phyloP scores from a whole-genome alignment of 2,329 filamentous ascomycete species.

The Penicillium sclerotigenum region DNA sequence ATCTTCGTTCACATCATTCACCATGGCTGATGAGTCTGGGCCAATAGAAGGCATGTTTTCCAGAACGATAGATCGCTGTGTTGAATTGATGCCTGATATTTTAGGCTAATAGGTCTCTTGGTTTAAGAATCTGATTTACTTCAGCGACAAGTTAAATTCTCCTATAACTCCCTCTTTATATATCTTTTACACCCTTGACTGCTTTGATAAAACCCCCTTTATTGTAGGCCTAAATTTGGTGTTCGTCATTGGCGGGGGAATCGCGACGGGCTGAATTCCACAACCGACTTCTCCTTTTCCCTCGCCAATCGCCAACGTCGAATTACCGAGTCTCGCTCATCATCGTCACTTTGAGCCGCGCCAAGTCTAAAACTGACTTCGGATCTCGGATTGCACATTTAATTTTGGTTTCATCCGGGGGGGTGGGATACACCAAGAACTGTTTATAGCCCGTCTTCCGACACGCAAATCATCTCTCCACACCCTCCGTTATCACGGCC shows the following conservation, averaged over 20 bases:
- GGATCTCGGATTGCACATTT: neutral
- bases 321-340: constrained; percentile 8
- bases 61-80: neutral
- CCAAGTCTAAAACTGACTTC: neutral
- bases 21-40: neutral
- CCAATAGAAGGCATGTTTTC: constrained; percentile 6
- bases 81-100: neutral
- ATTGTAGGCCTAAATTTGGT: neutral
- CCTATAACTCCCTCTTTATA: neutral
- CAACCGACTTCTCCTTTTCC: neutral
- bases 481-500: neutral
- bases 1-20: neutral
- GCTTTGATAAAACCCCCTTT: no score
- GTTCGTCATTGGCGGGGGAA: constrained; percentile 14
- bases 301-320: constrained; percentile 1
- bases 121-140: neutral
- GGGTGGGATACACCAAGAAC: neutral
- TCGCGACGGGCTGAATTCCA: constrained; percentile 14
- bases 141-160: neutral
- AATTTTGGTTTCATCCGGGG: neutral
- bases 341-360: neutral
- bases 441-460: neutral
- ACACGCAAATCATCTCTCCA: neutral
- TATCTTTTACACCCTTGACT: neutral
- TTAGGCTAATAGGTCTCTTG: neutral